Evolutionary conservation across 192 early-diverging fungal species (phyloP).

Genomic region (Coemansia sp.): DNA sequence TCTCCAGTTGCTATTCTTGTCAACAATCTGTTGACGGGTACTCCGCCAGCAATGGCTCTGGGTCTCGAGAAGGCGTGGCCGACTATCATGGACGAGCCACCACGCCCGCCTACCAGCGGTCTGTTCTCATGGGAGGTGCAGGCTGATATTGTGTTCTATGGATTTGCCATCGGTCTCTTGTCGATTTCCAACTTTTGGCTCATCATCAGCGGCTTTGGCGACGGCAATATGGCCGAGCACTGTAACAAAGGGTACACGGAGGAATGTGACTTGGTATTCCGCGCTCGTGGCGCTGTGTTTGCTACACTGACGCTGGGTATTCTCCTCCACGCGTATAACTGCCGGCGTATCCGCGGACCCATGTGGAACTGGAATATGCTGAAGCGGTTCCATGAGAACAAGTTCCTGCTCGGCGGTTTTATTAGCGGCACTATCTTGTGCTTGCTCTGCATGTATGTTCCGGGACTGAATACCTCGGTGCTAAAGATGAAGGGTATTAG

Average conservation of each 20-base stretch:
- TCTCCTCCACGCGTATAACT: slow-evolving; percentile 78
- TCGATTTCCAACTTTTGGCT: slow-evolving; percentile 69
- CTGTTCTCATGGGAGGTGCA: slow-evolving; percentile 70
- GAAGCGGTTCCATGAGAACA: slow-evolving; percentile 59
- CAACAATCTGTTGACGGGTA: slow-evolving; percentile 79
- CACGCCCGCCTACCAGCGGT: slow-evolving; percentile 63
- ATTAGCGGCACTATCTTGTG: slow-evolving; percentile 60
- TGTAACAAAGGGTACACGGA: slow-evolving; percentile 64
- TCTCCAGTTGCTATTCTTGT: slow-evolving; percentile 80
- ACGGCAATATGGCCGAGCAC: slow-evolving; percentile 61
- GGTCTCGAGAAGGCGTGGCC: slow-evolving; percentile 69
- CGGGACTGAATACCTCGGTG: slow-evolving; percentile 64
- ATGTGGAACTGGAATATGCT: slow-evolving; percentile 61
- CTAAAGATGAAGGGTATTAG: slow-evolving; percentile 67
- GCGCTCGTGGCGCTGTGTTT: slow-evolving; percentile 74
- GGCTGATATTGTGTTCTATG: slow-evolving; percentile 72
- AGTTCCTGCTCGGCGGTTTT: slow-evolving; percentile 55
- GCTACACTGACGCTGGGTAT: slow-evolving; percentile 72
- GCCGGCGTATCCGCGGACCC: slow-evolving; percentile 67
- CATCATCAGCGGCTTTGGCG: slow-evolving; percentile 65
- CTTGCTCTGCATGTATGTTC: slow-evolving; percentile 68
- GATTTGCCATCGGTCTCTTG: slow-evolving; percentile 66
- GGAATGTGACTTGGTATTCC: slow-evolving; percentile 67
- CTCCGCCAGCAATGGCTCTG: slow-evolving; percentile 80
- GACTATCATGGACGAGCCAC: slow-evolving; percentile 75